Evolutionary conservation across 2,329 filamentous ascomycete species (phyloP), one percentile per base, ranked within the genome.

Genomic region (Dactylonectria macrodidyma): DNA sequence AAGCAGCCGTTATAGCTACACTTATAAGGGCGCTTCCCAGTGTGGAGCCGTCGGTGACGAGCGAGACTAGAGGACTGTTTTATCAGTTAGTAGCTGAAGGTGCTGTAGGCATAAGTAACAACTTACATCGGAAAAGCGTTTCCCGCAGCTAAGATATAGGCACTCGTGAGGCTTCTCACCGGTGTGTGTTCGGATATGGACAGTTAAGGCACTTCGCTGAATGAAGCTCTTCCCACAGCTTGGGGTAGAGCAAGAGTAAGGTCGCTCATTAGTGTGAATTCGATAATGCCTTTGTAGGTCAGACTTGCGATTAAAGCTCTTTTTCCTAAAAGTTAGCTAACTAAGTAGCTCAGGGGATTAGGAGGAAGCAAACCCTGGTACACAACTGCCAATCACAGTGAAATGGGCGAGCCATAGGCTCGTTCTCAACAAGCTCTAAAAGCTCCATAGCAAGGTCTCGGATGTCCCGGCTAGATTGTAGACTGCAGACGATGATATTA

Each of bases 291-390:
- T 86, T 76, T 92, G 90, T 67, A 93, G 82, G 75, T 92, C 91
- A 19, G 91, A 92, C 79, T 92, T 92, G 75, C 91, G 86, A 80
- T 92, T 92, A 83, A 93, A 93, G 81, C 89, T 91, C 91, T 92
- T 72, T 1, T 54, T 38, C 9, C 59, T 47, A 51, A 59, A 22
- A 50, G 71, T 74, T 33, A 75, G 70, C 26, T 33, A 26, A 30
- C 22, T 51, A 16, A 22, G 50, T 34, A 50, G 4, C 6, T 19
- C 14, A n/a, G 34, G 52, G 33, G 44, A 19, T 57, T 30, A 14
- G 24, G 7, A 14, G 22, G 46, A 19, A 19, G 47, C 44, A 61
- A 66, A 91, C 89, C 85, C 91, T 91, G 75, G 83, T 87, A 79
- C 89, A 91, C 24, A 82, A 81, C 68, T 88, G 82, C 89, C 89